Base-by-base conservation (phyloP, 2,329 filamentous ascomycete species). In the Trichoderma sp. region DNA sequence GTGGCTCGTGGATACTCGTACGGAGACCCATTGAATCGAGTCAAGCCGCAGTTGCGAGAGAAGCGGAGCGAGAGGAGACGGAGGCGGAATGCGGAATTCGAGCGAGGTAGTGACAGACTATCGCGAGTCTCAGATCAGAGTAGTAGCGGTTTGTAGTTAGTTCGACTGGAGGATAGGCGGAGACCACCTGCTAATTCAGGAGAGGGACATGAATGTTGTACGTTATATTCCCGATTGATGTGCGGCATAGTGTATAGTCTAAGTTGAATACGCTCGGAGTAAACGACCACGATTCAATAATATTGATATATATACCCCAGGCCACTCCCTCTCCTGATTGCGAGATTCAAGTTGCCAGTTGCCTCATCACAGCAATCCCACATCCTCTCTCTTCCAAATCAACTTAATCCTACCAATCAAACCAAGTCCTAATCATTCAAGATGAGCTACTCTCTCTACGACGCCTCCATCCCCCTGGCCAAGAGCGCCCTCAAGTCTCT, bases 371-470 rank as follows among this genome's bases (percentile, higher is more conserved):
- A 30, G n/a, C 26, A 34, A 34, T 34, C 6, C 15, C 8, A 8
- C 9, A 20, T 34, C 28, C 1, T 59, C 28, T 32, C 15, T 59
- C 28, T 32, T 32, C 34, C 28, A 36, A 34, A 65, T 1, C 23
- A 34, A 13, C 6, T 5, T 12, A 23, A 12, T 17, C n/a, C 53
- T 6, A 17, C 20, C 20, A 36, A 30, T 28, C 32, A 57, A 36
- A 8, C 26, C 30, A 9, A 50, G 6, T 34, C 50, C 6, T 34
- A 30, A 55, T 64, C 43, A 71, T 71, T 43, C 75, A 84, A 74
- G 73, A 81, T 81, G 79, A 77, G 79, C 73, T 80, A 77, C 80
- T 76, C 81, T n/a, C 76, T 85, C 72, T 84, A 84, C 83, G 82
- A 84, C 72, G 73, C 77, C 70, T 79, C 77, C 72, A 70, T 85